Conservation (phyloP, 192 early-diverging fungal genomes). For the Phlyctochytrium bullatum region DNA sequence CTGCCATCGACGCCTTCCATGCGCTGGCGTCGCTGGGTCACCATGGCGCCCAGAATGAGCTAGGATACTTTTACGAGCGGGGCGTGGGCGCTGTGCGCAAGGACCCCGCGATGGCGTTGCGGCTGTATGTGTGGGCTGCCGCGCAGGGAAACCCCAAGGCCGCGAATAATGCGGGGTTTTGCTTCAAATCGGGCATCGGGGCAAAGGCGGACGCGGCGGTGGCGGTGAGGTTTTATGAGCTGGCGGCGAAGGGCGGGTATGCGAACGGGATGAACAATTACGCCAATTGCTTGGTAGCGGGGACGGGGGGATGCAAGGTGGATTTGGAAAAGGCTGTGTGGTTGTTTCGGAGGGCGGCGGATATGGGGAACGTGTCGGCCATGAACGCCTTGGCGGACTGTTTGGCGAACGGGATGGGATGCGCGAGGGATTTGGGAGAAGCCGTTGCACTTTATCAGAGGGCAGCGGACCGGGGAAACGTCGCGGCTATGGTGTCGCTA, state of each 20-base stretch:
- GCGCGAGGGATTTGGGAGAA: neutral
- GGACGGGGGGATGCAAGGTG: neutral
- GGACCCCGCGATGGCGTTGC: neutral
- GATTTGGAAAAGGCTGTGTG: neutral
- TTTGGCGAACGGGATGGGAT: neutral
- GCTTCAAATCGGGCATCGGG: neutral
- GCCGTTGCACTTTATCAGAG: neutral
- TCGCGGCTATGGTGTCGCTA: neutral
- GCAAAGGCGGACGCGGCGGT: neutral
- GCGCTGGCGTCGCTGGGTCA: neutral
- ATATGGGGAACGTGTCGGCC: neutral
- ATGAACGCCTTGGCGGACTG: neutral
- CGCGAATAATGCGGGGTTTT: neutral
- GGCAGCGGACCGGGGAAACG: neutral
- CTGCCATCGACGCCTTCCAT: constrained; percentile 6
- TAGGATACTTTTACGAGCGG: neutral
- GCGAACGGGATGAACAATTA: neutral
- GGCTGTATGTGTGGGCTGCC: neutral
- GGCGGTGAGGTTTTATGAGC: neutral
- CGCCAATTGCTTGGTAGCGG: neutral
- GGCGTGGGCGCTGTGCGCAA: neutral
- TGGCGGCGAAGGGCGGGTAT: neutral
- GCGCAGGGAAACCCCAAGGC: neutral
- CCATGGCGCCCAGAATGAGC: neutral
- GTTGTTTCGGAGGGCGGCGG: neutral